These are phyloP conservation scores for Sporothrix protearum DNA, from an alignment of 2,329 filamentous ascomycete genomes.

Conservation along the genomic window DNA sequence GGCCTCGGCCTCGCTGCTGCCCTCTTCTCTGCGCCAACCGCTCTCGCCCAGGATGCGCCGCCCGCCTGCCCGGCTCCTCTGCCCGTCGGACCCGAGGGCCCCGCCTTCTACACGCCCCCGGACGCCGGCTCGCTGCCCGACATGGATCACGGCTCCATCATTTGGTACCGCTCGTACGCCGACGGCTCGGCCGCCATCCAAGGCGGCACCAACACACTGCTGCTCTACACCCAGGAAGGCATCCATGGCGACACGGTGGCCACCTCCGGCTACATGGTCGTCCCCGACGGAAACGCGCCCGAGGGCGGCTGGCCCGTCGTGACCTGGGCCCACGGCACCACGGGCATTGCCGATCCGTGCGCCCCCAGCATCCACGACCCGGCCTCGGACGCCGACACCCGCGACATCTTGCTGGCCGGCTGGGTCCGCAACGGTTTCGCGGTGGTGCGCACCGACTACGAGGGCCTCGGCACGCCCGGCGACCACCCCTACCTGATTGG, in stretches of 20 bases:
- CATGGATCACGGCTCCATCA: not conserved
- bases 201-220: not conserved
- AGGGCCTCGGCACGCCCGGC: constrained; percentile 13
- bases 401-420: not conserved
- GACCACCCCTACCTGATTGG: constrained; percentile 16
- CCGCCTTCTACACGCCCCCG: constrained; percentile 8
- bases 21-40: not conserved
- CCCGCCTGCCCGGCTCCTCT: constrained; percentile 2
- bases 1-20: constrained; percentile 10
- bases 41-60: not conserved
- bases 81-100: constrained; percentile 1
- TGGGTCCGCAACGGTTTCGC: not conserved
- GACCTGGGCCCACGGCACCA: constrained; percentile 11
- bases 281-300: constrained; percentile 4
- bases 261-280: not conserved
- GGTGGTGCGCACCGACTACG: constrained; percentile 9
- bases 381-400: not conserved
- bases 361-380: not conserved
- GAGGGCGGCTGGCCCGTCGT: constrained; percentile 9
- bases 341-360: constrained; percentile 11
- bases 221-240: constrained; percentile 15
- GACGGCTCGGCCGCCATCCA: not conserved
- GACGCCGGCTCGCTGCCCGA: not conserved
- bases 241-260: not conserved
- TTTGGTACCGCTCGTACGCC: not conserved